Evolutionary conservation across 345 rosid genomes (phyloP).

Genomic region (Orychophragmus violaceus): DNA sequence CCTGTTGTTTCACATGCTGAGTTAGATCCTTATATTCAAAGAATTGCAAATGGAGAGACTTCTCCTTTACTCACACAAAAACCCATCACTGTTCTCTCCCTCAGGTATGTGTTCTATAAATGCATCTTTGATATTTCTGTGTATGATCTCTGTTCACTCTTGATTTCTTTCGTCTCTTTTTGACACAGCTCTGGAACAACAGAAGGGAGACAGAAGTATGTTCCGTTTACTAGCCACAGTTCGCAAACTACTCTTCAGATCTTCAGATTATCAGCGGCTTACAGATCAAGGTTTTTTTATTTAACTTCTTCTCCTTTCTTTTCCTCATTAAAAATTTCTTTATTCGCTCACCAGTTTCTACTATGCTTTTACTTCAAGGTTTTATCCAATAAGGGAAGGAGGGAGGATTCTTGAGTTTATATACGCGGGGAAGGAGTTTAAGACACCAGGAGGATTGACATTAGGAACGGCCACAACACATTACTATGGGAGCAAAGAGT

Average conservation of each 20-base stretch:
- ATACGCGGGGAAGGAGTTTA: conserved; percentile 71
- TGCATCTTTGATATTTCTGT: neutral
- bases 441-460: conserved; percentile 65
- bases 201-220: conserved; percentile 77
- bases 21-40: conserved; percentile 68
- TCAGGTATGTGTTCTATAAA: conserved; percentile 43
- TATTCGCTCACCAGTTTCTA: neutral
- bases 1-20: conserved; percentile 85
- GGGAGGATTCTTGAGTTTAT: conserved; percentile 87
- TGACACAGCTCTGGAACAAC: conserved; percentile 82
- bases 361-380: conserved; percentile 32
- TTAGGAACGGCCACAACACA: conserved; percentile 93
- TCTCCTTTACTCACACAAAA: conserved; percentile 69
- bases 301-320: neutral
- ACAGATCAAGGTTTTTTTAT: conserved; percentile 73
- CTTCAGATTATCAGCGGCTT: conserved; percentile 78
- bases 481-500: conserved; percentile 81
- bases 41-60: conserved; percentile 83
- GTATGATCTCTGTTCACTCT: neutral
- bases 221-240: conserved; percentile 77
- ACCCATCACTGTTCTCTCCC: conserved; percentile 59
- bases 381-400: conserved; percentile 69
- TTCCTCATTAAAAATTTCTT: neutral
- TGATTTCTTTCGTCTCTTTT: neutral
- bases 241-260: conserved; percentile 72